Percentiles rank a stretch among this genome's conserved stretches.
Evolutionary conservation across 2,329 filamentous ascomycete species (phyloP).

Genomic region (Mycocentrospora acerina): DNA sequence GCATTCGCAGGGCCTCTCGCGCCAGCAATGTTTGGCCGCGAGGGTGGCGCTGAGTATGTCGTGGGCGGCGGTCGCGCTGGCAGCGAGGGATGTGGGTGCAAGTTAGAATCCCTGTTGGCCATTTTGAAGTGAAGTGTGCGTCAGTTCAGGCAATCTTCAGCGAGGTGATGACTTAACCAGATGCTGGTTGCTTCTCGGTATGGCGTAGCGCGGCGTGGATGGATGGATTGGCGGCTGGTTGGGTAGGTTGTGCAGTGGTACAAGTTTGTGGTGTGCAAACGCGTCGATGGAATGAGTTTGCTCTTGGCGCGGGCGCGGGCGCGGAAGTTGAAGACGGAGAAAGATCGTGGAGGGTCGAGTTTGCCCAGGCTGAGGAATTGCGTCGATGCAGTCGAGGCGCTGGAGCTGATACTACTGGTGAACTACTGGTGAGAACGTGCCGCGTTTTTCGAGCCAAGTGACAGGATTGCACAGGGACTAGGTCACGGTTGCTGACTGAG

Average conservation of each 20-base stretch:
- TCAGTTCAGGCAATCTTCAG: conserved; percentile 18
- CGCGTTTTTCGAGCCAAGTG: conserved; percentile 10
- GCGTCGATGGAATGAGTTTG: too few species aligned
- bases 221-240: conserved; percentile 6
- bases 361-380: too few species aligned
- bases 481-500: conserved; percentile 9
- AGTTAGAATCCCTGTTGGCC: conserved; percentile 18
- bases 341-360: too few species aligned
- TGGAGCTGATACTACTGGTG: conserved; percentile 9
- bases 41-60: conserved; percentile 61
- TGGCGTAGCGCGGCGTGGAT: too few species aligned
- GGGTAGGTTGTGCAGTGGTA: conserved; percentile 3
- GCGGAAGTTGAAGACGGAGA: too few species aligned
- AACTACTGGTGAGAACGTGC: conserved; percentile 8
- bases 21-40: conserved; percentile 41
- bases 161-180: conserved; percentile 25
- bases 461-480: conserved; percentile 2
- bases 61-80: conserved; percentile 75
- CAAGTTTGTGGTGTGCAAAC: conserved; percentile 1
- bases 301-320: conserved; percentile 6
- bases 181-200: conserved; percentile 12
- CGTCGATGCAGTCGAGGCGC: conserved; percentile 10
- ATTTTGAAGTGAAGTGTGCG: conserved; percentile 15
- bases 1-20: conserved; percentile 27
- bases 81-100: conserved; percentile 61